These are phyloP conservation scores for Leccinellum rugosiceps DNA, from an alignment of 768 basidiomycete species.

Conservation along the genomic window DNA sequence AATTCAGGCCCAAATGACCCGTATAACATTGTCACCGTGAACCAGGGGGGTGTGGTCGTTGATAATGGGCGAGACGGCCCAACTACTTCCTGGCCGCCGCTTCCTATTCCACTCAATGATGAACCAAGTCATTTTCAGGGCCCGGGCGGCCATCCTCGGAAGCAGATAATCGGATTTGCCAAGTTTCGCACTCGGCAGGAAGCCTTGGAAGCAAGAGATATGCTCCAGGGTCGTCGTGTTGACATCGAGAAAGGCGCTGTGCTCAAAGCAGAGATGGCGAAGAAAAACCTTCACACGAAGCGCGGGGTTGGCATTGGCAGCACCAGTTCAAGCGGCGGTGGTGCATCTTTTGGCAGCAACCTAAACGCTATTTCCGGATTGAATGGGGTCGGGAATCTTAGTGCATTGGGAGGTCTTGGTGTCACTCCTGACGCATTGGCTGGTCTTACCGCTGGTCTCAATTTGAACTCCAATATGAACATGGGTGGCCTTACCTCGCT, in stretches of 20 bases:
- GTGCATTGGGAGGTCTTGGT: slow-evolving; percentile 22
- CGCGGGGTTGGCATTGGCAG: slow-evolving; percentile 74
- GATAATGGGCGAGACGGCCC: slow-evolving; percentile 72
- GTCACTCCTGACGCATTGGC: slow-evolving; percentile 29
- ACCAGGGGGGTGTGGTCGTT: slow-evolving; percentile 80
- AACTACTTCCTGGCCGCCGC: slow-evolving; percentile 64
- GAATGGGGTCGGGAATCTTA: slow-evolving; percentile 27
- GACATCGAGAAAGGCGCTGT: slow-evolving; percentile 92
- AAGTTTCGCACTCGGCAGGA: slow-evolving; percentile 88
- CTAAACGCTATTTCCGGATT: slow-evolving; percentile 22
- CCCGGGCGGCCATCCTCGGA: slow-evolving; percentile 52
- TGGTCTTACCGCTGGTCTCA: slow-evolving; percentile 29
- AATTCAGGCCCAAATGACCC: slow-evolving; percentile 66
- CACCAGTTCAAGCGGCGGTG: slow-evolving; percentile 25
- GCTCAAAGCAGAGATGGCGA: slow-evolving; percentile 98
- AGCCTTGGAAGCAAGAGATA: slow-evolving; percentile 83
- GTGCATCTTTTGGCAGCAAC: slow-evolving; percentile 27
- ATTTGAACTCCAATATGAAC: slow-evolving; percentile 27
- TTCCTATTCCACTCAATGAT: slow-evolving; percentile 30
- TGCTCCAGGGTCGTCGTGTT: slow-evolving; percentile 83
- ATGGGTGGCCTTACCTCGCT: slow-evolving; percentile 27
- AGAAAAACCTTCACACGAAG: slow-evolving; percentile 98
- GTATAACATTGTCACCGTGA: slow-evolving; percentile 79
- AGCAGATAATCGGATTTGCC: slow-evolving; percentile 98
- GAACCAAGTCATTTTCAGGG: slow-evolving; percentile 34